Base-by-base conservation (phyloP, 768 basidiomycete species). In the Pleurotus eryngii region DNA sequence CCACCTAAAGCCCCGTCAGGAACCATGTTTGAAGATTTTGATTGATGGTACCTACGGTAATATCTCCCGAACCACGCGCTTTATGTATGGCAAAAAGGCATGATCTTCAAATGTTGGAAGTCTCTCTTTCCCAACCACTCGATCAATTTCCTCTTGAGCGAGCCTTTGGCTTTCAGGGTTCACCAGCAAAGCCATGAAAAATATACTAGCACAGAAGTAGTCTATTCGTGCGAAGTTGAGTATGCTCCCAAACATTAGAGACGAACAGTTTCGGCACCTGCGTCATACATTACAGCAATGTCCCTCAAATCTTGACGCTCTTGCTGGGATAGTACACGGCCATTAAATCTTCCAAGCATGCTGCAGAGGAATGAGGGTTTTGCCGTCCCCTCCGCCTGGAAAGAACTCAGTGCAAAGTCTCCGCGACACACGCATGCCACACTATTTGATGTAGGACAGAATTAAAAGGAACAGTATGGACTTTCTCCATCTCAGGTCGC, bases 241-340 rank as follows among this genome's bases (percentile, higher is more conserved):
- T 18, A 17, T n/a, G 15, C 14, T 8, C 22, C 1, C 35, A 4
- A 27, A 27, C 38, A 26, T 11, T 3, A 38, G 26, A 22, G 43
- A 60, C 70, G n/a, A 51, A 76, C 77, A 48, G 77, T 77, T 57
- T 75, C 72, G 9, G 69, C 70, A 22, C 72, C 77, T 18, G 68
- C 74, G 50, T 60, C 47, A 53, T 64, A 66, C 48, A 70, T 57
- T 2, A 59, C 45, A 4, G 54, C 68, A 7, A 55, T 53, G 3
- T 61, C 65, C 26, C 63, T 61, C 15, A 71, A 54, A 37, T 68
- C 64, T 14, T 63, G 26, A 3, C 60, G 22, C 2, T 61, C 66
- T 6, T 56, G 54, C 5, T 9, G 51, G 14, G 51, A 47, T 20
- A 62, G 49, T 2, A 5, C 18, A 22, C 24, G 38, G 22, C 51